Evolutionary conservation across 2,329 filamentous ascomycete species (phyloP), one percentile per base, ranked within the genome.

Genomic region (Trichothecium roseum): DNA sequence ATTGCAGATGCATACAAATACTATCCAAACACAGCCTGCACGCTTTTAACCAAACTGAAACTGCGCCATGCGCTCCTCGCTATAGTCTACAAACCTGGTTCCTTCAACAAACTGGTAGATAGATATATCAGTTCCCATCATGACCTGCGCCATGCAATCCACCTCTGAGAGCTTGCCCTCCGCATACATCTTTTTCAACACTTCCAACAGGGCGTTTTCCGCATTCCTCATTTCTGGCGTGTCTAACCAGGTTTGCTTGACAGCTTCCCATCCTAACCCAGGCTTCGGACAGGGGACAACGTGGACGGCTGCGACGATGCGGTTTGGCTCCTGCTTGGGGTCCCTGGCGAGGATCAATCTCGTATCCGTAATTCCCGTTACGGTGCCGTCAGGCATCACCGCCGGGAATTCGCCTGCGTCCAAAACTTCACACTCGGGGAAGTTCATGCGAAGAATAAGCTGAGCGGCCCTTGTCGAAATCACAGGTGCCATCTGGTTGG

Each of bases 31-130:
- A n/a, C n/a, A n/a, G n/a, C n/a, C n/a, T n/a, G n/a, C n/a, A n/a
- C 20, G 6, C 16, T 33, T 8, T 22, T 33, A 33, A 4, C 31
- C 31, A 18, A 18, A 34, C 13, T 10, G 26, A 5, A 4, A 34
- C n/a, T 17, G 20, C 8, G 32, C 26, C 26, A 36, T 39, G 12
- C 34, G 29, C 37, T 39, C 37, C 3, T 33, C 30, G 13, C 28
- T 18, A 8, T 32, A 32, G n/a, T 39, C 34, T 4, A 33, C 12
- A 24, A 39, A 39, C 20, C 10, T 24, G 22, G 22, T 35, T 7
- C 27, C 24, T 4, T 39, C 30, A 3, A 34, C 18, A 14, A 39
- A 36, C 8, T 32, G 29, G 15, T 39, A 36, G 13, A 36, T 28
- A 3, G 18, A 8, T 5, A 27, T 30, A 18, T 36, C 34, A 10